These are phyloP conservation scores for Boletus semigastroideus DNA, from an alignment of 1,284 basidiomycete genomes.

Conservation along the genomic window DNA sequence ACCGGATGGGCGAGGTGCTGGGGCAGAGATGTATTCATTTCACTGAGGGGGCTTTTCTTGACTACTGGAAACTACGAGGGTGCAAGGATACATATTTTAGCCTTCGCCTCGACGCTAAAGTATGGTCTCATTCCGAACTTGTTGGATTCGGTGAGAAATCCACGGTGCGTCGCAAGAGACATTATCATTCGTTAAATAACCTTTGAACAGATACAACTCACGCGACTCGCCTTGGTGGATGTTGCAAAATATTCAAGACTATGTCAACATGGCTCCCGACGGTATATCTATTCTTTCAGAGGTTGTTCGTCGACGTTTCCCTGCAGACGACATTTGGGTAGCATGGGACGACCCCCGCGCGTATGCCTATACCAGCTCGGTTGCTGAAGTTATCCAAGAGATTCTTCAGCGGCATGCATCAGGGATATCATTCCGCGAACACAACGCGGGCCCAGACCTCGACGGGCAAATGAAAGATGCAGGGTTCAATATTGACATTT, in stretches of 20 bases:
- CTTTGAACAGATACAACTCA: slow-evolving; percentile 72
- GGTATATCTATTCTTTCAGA: slow-evolving; percentile 83
- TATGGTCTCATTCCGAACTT: slow-evolving; percentile 94
- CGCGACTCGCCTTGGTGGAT: slow-evolving; percentile 98
- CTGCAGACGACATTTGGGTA: slow-evolving; percentile 91
- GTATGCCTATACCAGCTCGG: slow-evolving; percentile 75
- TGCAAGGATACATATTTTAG: slow-evolving; percentile 85
- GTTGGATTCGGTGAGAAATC: slow-evolving; percentile 82
- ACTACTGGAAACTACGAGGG: slow-evolving; percentile 88
- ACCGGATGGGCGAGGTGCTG: slow-evolving; percentile 92
- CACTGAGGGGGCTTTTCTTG: slow-evolving; percentile 86
- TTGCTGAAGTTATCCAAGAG: slow-evolving; percentile 95
- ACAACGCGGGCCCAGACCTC: slow-evolving; percentile 94
- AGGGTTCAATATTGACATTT: slow-evolving; percentile 93
- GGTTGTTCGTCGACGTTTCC: slow-evolving; percentile 87
- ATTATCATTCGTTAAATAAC: slow-evolving; percentile 9
- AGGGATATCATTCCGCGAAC: slow-evolving; percentile 93
- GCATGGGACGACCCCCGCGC: slow-evolving; percentile 86
- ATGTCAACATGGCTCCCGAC: slow-evolving; percentile 80
- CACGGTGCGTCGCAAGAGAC: slow-evolving; percentile 64
- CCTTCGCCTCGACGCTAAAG: slow-evolving; percentile 84
- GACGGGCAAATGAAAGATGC: slow-evolving; percentile 94
- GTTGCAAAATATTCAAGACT: slow-evolving; percentile 97
- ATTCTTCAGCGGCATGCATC: slow-evolving; percentile 91
- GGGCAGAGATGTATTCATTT: slow-evolving; percentile 98